Base-by-base conservation (phyloP, 140 eudicot genomes). In the Ambrosia hybrid region DNA sequence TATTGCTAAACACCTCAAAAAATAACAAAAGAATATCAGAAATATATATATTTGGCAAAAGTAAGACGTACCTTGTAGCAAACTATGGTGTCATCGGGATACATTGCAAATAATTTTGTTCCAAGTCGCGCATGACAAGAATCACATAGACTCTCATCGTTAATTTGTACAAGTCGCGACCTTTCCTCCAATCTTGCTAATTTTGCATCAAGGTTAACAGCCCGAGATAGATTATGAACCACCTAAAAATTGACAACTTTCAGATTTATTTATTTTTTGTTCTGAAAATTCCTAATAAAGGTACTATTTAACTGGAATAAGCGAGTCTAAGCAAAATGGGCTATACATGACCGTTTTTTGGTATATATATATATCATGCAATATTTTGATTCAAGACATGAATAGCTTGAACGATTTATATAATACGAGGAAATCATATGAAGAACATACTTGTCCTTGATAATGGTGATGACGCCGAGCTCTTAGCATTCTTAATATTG, bases 91-190 rank as follows among this genome's bases (percentile, higher is more conserved):
- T 94, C 99, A 72, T 94, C 99, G 1, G 99, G 99, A 79, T 90
- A 94, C 96, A 94, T 90, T 34, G 99, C 99, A 78, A 94, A 94
- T 16, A 94, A 85, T 66, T 94, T 94, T 60, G 99, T 94, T 33
- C 99, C 97, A 51, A 94, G 99, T 72, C 99, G 89, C 15, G 99
- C 91, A 15, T 86, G 99, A 81, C 99, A 94, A 75, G 99, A 94
- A 86, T 86, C 97, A 76, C 99, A 94, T n/a, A 83, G 80, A 71
- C 95, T 90, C 83, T 94, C 99, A 34, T 94, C 99, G 16, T 86
- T 94, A 43, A 94, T 94, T 79, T 86, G 91, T 64, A 94, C 97
- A 80, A 82, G 87, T 14, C 99, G 91, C n/a, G 97, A 83, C 76
- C 99, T 86, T 82, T 94, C 99, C 80, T 94, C 99, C 65, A 84